Conservation (phyloP, 2,329 filamentous ascomycete species). For the Colletotrichum horii region DNA sequence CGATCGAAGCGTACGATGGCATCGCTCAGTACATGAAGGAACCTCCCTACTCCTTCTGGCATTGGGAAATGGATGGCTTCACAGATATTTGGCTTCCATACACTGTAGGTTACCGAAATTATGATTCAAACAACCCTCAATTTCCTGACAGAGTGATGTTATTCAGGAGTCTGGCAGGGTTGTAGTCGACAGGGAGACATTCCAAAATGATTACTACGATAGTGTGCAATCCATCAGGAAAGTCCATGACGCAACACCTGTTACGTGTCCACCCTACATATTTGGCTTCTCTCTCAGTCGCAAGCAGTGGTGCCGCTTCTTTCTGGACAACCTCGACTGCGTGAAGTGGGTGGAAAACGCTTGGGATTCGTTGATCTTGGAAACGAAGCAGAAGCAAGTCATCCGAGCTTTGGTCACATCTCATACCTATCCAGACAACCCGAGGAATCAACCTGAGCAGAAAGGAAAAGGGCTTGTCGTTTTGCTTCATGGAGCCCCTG, state of each 20-base stretch:
- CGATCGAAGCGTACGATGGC: slow-evolving; percentile 28
- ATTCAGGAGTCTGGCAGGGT: neutral
- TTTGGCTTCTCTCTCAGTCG: neutral
- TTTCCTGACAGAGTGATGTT: neutral
- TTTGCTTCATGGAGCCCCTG: neutral
- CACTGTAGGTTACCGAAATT: neutral
- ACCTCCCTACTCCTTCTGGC: slow-evolving; percentile 25
- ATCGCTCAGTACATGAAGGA: slow-evolving; percentile 29
- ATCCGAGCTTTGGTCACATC: slow-evolving; percentile 26
- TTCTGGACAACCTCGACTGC: slow-evolving; percentile 1
- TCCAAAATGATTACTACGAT: neutral
- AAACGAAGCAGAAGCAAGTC: slow-evolving; percentile 27
- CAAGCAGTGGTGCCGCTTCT: neutral
- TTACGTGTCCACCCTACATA: neutral
- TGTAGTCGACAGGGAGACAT: neutral
- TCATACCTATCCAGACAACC: slow-evolving; percentile 19
- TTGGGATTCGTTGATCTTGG: slow-evolving; percentile 28
- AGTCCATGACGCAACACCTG: neutral
- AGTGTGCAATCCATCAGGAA: neutral
- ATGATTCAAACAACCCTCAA: neutral
- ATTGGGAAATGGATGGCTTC: neutral
- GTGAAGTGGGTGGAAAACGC: slow-evolving; percentile 26
- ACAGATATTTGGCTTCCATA: neutral
- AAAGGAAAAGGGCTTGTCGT: slow-evolving; percentile 22
- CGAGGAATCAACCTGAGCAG: slow-evolving; percentile 30